Evolutionary conservation across 2,329 filamentous ascomycete genomes (phyloP), one percentile per base, ranked within the genome.

Genomic region (Diatrype stigma): DNA sequence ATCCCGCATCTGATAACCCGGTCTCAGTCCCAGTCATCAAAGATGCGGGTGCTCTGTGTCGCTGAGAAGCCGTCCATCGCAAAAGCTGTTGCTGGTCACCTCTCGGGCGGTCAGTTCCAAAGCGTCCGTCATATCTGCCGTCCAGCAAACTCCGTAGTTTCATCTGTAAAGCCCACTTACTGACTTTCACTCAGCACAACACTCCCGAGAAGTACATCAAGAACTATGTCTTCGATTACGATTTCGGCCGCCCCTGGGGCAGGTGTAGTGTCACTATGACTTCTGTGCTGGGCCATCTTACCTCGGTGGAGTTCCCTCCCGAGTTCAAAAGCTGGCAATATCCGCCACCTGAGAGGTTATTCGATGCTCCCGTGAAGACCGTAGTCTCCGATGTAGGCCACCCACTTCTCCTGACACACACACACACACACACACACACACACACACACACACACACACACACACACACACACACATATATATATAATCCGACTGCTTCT

Each of bases 21-120:
- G 42, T 54, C 50, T 28, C 54, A 58, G 14, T 62, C 63, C 6
- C 22, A 16, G n/a, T n/a, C 40, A 26, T 28, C 40, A 55, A 67
- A 56, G 48, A 81, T 81, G 71, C 79, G 67, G 61, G 59, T 90
- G 52, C 75, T 92, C 48, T 91, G 87, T 66, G 87, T 92, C 58
- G 88, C 87, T 53, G 87, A 92, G 70, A 92, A 99, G 78, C 91
- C 91, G 34, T 96, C 93, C 40, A 96, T 99, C 56, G 90, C 94
- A 51, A 96, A 94, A 71, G 91, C 93, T 35, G 93, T 99, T 46
- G 90, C 94, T 37, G 82, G 85, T 51, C 93, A 97, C 75, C 80
- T 99, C 26, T 89, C 88, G 30, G 93, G 94, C 46, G 89, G 90
- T 45, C 74, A 75, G 17, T 77, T 85, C 52, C 80, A 82, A 67